These are phyloP conservation scores for Nicotiana rustica DNA, from an alignment of 305 asterid species.

Conservation along the genomic window DNA sequence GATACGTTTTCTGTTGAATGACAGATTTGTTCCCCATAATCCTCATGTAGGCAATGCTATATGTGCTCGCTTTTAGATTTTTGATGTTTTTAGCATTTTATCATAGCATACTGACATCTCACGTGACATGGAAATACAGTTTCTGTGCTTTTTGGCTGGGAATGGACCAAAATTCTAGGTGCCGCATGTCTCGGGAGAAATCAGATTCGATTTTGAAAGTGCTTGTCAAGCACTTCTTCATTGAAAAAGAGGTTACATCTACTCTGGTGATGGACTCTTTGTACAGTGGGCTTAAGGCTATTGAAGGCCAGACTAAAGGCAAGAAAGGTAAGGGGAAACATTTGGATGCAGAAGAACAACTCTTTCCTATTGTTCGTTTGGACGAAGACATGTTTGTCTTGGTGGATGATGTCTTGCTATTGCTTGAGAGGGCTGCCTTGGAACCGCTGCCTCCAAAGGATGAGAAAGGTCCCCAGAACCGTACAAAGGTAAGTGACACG, in stretches of 20 bases:
- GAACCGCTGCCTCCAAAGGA: conserved; percentile 98
- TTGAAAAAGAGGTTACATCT: conserved; percentile 97
- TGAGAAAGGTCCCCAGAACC: conserved; percentile 97
- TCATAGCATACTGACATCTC: conserved; percentile 17
- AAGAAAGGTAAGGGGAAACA: conserved; percentile 67
- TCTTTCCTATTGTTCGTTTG: conserved; percentile 66
- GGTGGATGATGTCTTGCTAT: conserved; percentile 88
- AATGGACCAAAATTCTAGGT: conserved; percentile 72
- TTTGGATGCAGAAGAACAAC: conserved; percentile 65
- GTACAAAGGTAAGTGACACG: conserved; percentile 68
- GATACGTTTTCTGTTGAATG: conserved; percentile 12
- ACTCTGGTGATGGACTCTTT: conserved; percentile 97
- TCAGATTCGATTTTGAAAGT: conserved; percentile 80
- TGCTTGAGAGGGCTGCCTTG: conserved; percentile 87
- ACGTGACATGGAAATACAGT: conserved; percentile 54
- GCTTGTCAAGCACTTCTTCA: conserved; percentile 83
- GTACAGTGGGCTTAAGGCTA: conserved; percentile 92
- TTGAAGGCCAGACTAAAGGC: conserved; percentile 76
- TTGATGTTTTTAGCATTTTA: neutral
- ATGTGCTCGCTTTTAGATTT: neutral
- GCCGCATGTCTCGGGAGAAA: conserved; percentile 78
- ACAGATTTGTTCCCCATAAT: neutral
- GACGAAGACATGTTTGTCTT: conserved; percentile 78
- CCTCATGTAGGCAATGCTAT: neutral
- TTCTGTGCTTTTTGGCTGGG: conserved; percentile 85